Conservation (phyloP, 1,139 yeast genomes). For the Maudiozyma humilis region DNA sequence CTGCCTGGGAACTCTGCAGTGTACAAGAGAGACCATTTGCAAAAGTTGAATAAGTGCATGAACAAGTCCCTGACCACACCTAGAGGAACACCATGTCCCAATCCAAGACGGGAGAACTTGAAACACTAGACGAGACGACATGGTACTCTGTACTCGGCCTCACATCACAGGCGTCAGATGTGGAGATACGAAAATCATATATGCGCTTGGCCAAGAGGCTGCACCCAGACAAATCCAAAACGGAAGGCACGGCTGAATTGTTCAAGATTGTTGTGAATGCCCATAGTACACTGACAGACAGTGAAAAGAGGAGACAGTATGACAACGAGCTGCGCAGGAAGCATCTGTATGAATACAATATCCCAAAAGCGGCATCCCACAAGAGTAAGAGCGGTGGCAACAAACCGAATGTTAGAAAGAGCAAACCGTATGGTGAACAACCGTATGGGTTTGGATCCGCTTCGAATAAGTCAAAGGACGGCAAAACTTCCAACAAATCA, state of each 20-base stretch:
- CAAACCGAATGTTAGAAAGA: conserved; percentile 9
- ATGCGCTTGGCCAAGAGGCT: conserved; percentile 27
- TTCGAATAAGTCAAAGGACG: conserved; percentile 3
- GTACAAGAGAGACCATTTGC: too few species aligned
- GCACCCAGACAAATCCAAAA: conserved; percentile 31
- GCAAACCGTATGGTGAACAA: conserved; percentile 28
- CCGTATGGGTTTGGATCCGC: conserved; percentile 29
- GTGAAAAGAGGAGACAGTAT: conserved; percentile 17
- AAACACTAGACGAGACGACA: conserved; percentile 25
- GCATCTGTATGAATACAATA: conserved; percentile 16
- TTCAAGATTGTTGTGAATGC: conserved; percentile 30
- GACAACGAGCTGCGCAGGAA: conserved; percentile 17
- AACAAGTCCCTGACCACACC: neutral
- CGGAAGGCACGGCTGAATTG: conserved; percentile 23
- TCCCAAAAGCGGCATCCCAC: neutral
- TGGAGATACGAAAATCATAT: conserved; percentile 28
- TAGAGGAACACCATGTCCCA: neutral
- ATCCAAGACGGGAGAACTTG: neutral
- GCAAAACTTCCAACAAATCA: neutral
- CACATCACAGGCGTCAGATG: conserved; percentile 19
- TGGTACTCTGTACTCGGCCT: conserved; percentile 27
- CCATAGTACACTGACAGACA: conserved; percentile 26
- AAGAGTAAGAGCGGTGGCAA: neutral
- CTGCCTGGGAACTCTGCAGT: too few species aligned
- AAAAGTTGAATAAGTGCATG: too few species aligned